Conservation (phyloP, 805 yeast genomes). For the Candida boidinii region DNA sequence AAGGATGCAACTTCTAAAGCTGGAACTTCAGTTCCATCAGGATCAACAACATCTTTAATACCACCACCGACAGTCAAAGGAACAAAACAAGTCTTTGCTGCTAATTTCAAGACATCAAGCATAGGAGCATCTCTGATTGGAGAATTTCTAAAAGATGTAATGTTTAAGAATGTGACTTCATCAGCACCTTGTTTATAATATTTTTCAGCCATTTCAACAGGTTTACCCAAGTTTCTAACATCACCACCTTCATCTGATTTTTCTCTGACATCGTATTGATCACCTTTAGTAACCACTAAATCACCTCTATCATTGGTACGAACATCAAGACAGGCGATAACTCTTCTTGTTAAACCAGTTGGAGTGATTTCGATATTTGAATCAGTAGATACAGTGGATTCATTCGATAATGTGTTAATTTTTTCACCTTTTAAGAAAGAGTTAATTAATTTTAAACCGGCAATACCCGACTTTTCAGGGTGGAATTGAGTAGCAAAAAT, state of each 20-base stretch:
- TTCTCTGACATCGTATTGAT: constrained; percentile 95
- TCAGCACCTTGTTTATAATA: constrained; percentile 95
- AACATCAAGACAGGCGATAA: constrained; percentile 96
- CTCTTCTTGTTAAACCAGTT: constrained; percentile 75
- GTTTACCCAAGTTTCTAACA: constrained; percentile 93
- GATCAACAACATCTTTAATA: constrained; percentile 82
- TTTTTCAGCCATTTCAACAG: constrained; percentile 86
- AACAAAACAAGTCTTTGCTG: constrained; percentile 89
- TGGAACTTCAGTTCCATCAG: constrained; percentile 68
- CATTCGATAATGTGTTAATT: constrained; percentile 13
- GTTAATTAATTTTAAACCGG: constrained; percentile 72
- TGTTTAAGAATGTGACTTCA: constrained; percentile 89
- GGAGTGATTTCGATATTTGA: constrained; percentile 16
- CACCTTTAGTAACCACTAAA: constrained; percentile 96
- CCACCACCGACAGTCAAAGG: constrained; percentile 99
- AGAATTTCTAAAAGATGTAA: constrained; percentile 91
- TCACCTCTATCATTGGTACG: constrained; percentile 92
- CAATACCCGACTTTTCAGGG: constrained; percentile 95
- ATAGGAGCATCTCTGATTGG: constrained; percentile 92
- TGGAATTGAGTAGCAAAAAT: constrained; percentile 96
- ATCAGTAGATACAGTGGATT: constrained; percentile 1
- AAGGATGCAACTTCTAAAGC: constrained; percentile 87
- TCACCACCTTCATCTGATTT: constrained; percentile 40
- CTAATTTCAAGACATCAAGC: constrained; percentile 75
- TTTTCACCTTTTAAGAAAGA: constrained; percentile 54